phyloP scores from a whole-genome alignment of 2,329 filamentous ascomycete genomes.

The Curvularia verruculosa region DNA sequence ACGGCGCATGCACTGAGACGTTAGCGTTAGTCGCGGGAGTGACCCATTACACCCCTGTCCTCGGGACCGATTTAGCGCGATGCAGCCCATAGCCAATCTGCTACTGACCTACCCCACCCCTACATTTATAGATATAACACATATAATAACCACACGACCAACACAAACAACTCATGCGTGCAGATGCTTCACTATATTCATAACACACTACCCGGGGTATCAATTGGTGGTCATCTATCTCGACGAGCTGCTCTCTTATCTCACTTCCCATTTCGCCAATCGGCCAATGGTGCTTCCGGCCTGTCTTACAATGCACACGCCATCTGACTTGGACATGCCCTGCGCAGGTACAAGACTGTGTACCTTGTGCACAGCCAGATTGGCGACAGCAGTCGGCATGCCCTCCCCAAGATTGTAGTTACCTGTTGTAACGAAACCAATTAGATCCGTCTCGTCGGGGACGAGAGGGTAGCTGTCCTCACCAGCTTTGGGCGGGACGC shows the following conservation, averaged over 20 bases:
- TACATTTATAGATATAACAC: conserved; percentile 1
- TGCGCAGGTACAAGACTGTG: conserved; percentile 49
- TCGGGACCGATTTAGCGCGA: conserved; percentile 22
- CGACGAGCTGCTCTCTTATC: conserved; percentile 45
- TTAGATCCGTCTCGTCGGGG: conserved; percentile 75
- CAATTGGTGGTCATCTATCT: background rate
- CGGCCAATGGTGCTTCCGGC: conserved; percentile 80
- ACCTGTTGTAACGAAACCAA: conserved; percentile 90
- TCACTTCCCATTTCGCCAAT: conserved; percentile 76
- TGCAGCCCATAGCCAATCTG: conserved; percentile 10
- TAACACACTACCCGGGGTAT: background rate
- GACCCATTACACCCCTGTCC: conserved; percentile 23
- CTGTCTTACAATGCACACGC: conserved; percentile 79
- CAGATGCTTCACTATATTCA: background rate
- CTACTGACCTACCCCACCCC: conserved; percentile 4
- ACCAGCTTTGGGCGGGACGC: conserved; percentile 31
- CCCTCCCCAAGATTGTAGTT: conserved; percentile 81
- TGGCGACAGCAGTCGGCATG: conserved; percentile 75
- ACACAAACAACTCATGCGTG: conserved; percentile 10
- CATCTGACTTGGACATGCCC: conserved; percentile 38
- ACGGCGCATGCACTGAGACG: conserved; percentile 27
- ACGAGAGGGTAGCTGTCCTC: conserved; percentile 65
- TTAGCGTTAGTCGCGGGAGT: conserved; percentile 30
- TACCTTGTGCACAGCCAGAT: conserved; percentile 67
- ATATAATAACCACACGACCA: conserved; percentile 5